phyloP scores from a whole-genome alignment of 192 early-diverging fungal genomes.

The Backusella liffmaniae region DNA sequence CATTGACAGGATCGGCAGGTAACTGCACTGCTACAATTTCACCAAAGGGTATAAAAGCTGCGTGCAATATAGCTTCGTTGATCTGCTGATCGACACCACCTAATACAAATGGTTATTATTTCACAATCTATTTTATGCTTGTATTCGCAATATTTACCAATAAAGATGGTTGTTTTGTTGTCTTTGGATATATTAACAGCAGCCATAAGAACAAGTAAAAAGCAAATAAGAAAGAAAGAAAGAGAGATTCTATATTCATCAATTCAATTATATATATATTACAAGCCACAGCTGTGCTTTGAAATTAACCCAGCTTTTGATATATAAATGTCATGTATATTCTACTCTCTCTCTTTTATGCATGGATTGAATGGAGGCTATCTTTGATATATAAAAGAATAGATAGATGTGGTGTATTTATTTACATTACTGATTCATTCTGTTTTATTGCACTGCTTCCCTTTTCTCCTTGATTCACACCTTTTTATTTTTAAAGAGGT shows the following conservation, averaged over 20 bases:
- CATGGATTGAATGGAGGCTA: too few species aligned
- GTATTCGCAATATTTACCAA: conserved; percentile 30
- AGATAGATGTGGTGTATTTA: too few species aligned
- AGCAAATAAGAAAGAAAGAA: background rate
- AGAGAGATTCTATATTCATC: background rate
- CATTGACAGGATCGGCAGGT: conserved; percentile 77
- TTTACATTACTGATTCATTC: too few species aligned
- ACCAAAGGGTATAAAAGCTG: conserved; percentile 96
- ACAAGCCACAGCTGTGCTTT: background rate
- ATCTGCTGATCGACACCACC: conserved; percentile 84
- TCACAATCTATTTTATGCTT: background rate
- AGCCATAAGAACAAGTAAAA: background rate
- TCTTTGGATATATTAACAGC: conserved; percentile 29
- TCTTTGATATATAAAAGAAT: too few species aligned
- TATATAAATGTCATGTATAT: too few species aligned
- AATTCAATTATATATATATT: background rate
- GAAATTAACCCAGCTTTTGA: background rate
- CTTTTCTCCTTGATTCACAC: too few species aligned
- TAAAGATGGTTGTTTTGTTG: conserved; percentile 46
- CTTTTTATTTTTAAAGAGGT: too few species aligned
- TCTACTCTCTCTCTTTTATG: too few species aligned
- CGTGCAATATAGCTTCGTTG: conserved; percentile 72
- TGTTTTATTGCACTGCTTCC: too few species aligned
- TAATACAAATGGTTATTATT: conserved; percentile 20
- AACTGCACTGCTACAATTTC: conserved; percentile 88